Conservation (phyloP, 495 filamentous ascomycete genomes). For the Bacidia rubella region DNA sequence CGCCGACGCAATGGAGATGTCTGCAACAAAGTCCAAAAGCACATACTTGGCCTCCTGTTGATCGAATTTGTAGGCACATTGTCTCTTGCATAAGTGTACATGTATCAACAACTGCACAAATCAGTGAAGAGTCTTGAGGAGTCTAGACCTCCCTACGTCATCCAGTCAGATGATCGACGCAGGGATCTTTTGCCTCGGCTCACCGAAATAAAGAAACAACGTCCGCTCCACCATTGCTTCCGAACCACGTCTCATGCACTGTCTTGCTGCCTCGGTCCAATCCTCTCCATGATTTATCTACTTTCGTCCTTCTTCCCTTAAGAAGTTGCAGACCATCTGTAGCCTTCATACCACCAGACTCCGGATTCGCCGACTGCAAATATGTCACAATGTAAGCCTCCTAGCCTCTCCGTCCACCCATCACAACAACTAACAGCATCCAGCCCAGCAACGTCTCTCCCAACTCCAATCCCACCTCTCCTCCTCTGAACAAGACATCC, state of each 20-base stretch:
- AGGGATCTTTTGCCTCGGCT: constrained; percentile 5
- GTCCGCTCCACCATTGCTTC: neutral
- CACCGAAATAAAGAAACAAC: neutral
- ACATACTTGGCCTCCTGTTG: no score
- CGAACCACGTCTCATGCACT: no score
- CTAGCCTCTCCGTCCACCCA: neutral
- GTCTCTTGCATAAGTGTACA: no score
- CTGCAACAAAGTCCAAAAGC: no score
- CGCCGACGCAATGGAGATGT: no score
- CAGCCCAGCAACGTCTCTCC: constrained; percentile 48
- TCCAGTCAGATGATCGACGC: neutral
- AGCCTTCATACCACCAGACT: neutral
- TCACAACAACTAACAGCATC: neutral
- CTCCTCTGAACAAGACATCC: constrained; percentile 23
- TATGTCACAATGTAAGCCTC: neutral
- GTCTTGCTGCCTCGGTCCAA: no score
- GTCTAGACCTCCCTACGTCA: neutral
- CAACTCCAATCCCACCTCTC: constrained; percentile 51
- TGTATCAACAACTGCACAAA: no score
- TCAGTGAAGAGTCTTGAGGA: no score
- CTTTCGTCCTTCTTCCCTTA: no score
- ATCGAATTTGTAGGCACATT: no score
- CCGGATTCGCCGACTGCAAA: neutral
- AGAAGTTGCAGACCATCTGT: no score
- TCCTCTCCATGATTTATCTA: no score